phyloP scores from a whole-genome alignment of 352 stramenopile species.

The Pythium pyrilobum region DNA sequence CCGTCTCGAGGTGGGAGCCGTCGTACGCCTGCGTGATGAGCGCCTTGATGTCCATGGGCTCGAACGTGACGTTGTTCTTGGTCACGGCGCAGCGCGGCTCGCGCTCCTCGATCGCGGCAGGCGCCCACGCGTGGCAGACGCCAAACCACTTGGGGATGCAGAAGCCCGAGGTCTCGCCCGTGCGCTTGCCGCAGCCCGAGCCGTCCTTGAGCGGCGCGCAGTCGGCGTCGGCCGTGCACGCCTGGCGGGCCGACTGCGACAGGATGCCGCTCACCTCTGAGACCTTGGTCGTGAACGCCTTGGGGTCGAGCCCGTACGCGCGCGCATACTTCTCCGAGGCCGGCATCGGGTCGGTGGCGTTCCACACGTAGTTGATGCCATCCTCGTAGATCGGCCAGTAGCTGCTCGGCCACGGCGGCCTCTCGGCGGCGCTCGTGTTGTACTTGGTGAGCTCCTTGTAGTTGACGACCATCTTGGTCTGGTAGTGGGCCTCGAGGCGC shows the following conservation, averaged over 20 bases:
- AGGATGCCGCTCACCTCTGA: conserved; percentile 12
- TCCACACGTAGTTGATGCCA: conserved; percentile 27
- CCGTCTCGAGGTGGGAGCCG: conserved; percentile 1
- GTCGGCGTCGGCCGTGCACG: conserved; percentile 1
- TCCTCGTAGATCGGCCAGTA: conserved; percentile 63
- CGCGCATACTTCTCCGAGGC: conserved; percentile 14
- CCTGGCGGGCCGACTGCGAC: not conserved
- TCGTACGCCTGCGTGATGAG: conserved; percentile 13
- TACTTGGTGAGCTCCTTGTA: conserved; percentile 4
- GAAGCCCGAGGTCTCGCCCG: not conserved
- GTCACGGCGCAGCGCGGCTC: conserved; percentile 9
- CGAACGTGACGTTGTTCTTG: conserved; percentile 1
- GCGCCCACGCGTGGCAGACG: conserved; percentile 15
- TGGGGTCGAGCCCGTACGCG: conserved; percentile 12
- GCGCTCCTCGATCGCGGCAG: conserved; percentile 6
- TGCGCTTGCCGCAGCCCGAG: not conserved
- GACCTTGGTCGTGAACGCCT: conserved; percentile 12
- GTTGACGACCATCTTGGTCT: not conserved
- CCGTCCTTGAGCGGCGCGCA: conserved; percentile 2
- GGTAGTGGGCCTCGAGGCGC: conserved; percentile 3
- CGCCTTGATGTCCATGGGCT: conserved; percentile 26
- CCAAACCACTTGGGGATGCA: conserved; percentile 15
- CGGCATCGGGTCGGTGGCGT: not conserved
- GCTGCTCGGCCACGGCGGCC: conserved; percentile 38
- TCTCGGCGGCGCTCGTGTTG: not conserved